Evolutionary conservation across 2,329 filamentous ascomycete species (phyloP).

Genomic region (Hypoxylon rubiginosum): DNA sequence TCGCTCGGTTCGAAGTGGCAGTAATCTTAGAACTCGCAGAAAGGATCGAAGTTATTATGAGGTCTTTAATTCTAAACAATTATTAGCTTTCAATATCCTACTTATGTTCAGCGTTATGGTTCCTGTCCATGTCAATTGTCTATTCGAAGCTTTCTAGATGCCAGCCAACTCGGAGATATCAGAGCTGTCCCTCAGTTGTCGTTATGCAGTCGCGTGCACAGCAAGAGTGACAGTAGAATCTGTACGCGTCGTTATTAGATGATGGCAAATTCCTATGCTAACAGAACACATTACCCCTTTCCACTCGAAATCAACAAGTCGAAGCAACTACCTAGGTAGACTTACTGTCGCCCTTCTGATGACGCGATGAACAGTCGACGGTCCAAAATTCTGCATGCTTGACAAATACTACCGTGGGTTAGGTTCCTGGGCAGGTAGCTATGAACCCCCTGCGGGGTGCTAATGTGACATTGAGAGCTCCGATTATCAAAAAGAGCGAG

Average conservation of each 20-base stretch:
- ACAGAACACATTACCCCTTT: neutral
- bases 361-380: neutral
- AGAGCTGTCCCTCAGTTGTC: neutral
- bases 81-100: neutral
- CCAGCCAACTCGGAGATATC: neutral
- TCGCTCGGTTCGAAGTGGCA: neutral
- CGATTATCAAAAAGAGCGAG: conserved; percentile 32
- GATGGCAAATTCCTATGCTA: neutral
- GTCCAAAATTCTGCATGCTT: neutral
- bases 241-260: neutral
- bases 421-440: conserved; percentile 2
- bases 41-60: neutral
- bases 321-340: neutral
- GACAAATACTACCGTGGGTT: neutral
- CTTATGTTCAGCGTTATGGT: neutral
- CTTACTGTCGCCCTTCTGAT: neutral
- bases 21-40: neutral
- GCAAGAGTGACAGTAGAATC: neutral
- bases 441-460: conserved; percentile 42
- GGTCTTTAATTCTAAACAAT: neutral
- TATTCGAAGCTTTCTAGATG: neutral
- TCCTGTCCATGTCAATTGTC: neutral
- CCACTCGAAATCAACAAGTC: neutral
- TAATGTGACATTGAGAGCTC: conserved; percentile 40
- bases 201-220: neutral